A percentile compares a stretch with the other conserved stretches of the same genome.
Conservation (phyloP, 2,329 filamentous ascomycete species). For the Aureobasidium leucospermi region DNA sequence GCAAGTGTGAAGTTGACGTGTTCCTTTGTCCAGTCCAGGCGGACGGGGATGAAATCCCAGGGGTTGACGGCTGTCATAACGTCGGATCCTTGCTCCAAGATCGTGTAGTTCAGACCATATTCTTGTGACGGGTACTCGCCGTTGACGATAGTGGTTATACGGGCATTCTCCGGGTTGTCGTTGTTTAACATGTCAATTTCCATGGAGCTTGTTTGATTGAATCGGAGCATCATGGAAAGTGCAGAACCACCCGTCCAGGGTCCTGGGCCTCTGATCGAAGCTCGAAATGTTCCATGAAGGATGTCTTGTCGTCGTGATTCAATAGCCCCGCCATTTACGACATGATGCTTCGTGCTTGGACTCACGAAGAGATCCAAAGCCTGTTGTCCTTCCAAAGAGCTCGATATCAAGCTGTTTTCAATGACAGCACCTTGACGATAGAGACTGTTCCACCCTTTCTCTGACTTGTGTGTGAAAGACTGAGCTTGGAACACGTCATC, state of each 20-base stretch:
- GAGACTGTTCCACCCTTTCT: conserved; percentile 41
- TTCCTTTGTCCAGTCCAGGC: conserved; percentile 42
- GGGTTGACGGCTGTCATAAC: conserved; percentile 29
- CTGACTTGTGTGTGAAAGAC: conserved; percentile 37
- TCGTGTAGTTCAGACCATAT: conserved; percentile 36
- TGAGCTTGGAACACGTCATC: conserved; percentile 30
- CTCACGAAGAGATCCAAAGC: background rate
- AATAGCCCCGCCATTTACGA: conserved; percentile 38
- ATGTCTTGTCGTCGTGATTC: conserved; percentile 39
- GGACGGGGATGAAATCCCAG: conserved; percentile 40
- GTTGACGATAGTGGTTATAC: conserved; percentile 33
- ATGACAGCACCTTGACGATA: conserved; percentile 37
- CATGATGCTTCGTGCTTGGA: conserved; percentile 24
- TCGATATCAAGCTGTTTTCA: conserved; percentile 33
- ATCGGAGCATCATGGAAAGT: conserved; percentile 39
- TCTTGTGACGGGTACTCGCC: conserved; percentile 32
- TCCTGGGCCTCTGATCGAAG: conserved; percentile 28
- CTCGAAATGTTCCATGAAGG: conserved; percentile 41
- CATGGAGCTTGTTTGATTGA: conserved; percentile 38
- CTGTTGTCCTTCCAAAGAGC: background rate
- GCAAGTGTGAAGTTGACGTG: conserved; percentile 38
- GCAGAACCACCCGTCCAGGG: conserved; percentile 30
- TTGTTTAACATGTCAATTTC: conserved; percentile 42
- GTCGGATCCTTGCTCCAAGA: background rate
- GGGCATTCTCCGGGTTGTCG: conserved; percentile 30